Evolutionary conservation across 805 yeast species (phyloP).

Genomic region (Pichia californica): DNA sequence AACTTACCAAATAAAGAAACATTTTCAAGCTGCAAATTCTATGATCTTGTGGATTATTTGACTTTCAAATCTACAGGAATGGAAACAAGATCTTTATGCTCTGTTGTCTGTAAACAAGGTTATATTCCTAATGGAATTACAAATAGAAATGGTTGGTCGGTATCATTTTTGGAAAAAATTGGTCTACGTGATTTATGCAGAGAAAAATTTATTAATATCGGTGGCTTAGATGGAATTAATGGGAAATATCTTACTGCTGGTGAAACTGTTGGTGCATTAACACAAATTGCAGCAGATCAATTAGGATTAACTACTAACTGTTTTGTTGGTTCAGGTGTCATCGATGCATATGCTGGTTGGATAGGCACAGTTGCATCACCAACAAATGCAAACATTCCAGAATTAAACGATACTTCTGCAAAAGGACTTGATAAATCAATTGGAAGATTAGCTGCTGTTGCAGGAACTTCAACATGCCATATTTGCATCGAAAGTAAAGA

Average conservation of each 20-base stretch:
- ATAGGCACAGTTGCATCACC: constrained; percentile 95
- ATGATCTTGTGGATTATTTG: constrained; percentile 86
- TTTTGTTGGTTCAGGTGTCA: constrained; percentile 90
- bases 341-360: constrained; percentile 99
- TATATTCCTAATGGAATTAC: constrained; percentile 90
- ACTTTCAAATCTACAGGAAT: constrained; percentile 87
- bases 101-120: constrained; percentile 94
- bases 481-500: constrained; percentile 80
- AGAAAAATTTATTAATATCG: constrained; percentile 70
- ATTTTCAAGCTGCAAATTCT: constrained; percentile 65
- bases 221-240: constrained; percentile 71
- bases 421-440: constrained; percentile 53
- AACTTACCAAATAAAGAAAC: constrained; percentile 58
- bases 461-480: constrained; percentile 98
- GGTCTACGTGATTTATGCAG: constrained; percentile 73
- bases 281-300: constrained; percentile 62
- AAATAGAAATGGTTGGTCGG: constrained; percentile 88
- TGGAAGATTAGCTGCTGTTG: constrained; percentile 93
- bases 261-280: constrained; percentile 73
- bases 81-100: constrained; percentile 83
- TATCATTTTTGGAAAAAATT: constrained; percentile 60
- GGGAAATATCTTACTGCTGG: constrained; percentile 84
- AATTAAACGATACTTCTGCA: constrained; percentile 40
- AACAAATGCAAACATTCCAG: constrained; percentile 51
- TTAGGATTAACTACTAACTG: constrained; percentile 76